Evolutionary conservation across 768 basidiomycete species (phyloP), one percentile per base, ranked within the genome.

Genomic region (Russula emetica): DNA sequence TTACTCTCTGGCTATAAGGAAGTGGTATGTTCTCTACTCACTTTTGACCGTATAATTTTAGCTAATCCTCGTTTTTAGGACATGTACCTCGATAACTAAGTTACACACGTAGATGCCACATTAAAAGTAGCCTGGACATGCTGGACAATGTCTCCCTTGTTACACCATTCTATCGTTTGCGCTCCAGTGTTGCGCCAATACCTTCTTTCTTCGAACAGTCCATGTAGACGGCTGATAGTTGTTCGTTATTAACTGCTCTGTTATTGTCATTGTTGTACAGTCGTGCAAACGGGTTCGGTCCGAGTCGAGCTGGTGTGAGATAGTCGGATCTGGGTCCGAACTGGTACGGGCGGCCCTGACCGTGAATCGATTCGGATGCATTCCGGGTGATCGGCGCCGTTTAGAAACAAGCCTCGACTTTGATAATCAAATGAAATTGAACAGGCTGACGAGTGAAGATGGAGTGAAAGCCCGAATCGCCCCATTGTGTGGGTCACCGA

Each of bases 321-420:
- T 16, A 13, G 24, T 32, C n/a, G 2, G 24, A 0, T 3, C 14
- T 11, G 13, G 45, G 24, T n/a, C 58, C 58, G 58, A 18, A 50
- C 30, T 26, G 32, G 22, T 22, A 16, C 34, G 58, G 58, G 47
- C 16, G 3, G 47, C 5, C 58, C 58, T 58, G 58, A 20, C 58
- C 58, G 56, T 11, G 32, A 40, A 18, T 40, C 16, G 54, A 55
- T 10, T 52, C 18, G 28, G 28, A 38, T 40, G 16, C 24, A 28
- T 20, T 18, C 55, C 55, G 55, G 40, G 38, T 42, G 55, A 55
- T 55, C 26, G 55, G 55, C 38, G 55, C 40, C 16, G 28, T 30
- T 55, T 20, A 11, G n/a, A n/a, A 14, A 26, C 13, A 38, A 38
- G 53, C 22, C 24, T 26, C 7, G 36, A 18, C 14, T 38, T n/a